Conservation (phyloP, 306 rosid species). For the Purshia tridentata region DNA sequence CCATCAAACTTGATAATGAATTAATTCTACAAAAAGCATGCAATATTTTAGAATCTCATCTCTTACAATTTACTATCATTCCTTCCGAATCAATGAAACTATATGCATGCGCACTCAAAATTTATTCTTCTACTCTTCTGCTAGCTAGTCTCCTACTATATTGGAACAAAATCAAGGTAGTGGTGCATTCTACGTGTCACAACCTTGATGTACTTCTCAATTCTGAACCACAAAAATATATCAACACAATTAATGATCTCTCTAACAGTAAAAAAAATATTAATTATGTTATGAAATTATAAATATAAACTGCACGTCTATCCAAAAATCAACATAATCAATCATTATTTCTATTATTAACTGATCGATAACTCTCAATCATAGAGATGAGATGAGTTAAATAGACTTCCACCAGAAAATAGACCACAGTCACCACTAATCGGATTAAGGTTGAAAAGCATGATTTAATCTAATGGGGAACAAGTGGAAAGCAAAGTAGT, state of each 20-base stretch:
- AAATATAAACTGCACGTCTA: too few species aligned
- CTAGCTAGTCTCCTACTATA: too few species aligned
- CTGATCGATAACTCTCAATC: not conserved
- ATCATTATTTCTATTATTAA: too few species aligned
- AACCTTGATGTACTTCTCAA: too few species aligned
- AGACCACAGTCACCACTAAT: not conserved
- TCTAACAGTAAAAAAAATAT: too few species aligned
- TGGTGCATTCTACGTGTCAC: too few species aligned
- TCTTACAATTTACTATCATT: not conserved
- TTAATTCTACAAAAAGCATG: constrained; percentile 5
- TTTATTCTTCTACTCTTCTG: not conserved
- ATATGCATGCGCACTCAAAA: not conserved
- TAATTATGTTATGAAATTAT: too few species aligned
- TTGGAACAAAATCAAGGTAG: too few species aligned
- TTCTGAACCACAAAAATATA: too few species aligned
- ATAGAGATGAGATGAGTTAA: constrained; percentile 5
- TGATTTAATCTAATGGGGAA: constrained; percentile 22
- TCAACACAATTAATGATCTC: too few species aligned
- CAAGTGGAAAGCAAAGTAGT: constrained; percentile 33
- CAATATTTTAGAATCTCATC: not conserved
- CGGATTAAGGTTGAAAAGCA: not conserved
- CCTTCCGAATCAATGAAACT: not conserved
- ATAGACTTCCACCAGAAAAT: constrained; percentile 4
- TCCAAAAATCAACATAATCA: too few species aligned
- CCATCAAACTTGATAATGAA: not conserved